A percentile compares a stretch with the other conserved stretches of the same genome.
phyloP scores from a whole-genome alignment of 2,329 filamentous ascomycete species.

The Paracorniculantispora psalliotae region DNA sequence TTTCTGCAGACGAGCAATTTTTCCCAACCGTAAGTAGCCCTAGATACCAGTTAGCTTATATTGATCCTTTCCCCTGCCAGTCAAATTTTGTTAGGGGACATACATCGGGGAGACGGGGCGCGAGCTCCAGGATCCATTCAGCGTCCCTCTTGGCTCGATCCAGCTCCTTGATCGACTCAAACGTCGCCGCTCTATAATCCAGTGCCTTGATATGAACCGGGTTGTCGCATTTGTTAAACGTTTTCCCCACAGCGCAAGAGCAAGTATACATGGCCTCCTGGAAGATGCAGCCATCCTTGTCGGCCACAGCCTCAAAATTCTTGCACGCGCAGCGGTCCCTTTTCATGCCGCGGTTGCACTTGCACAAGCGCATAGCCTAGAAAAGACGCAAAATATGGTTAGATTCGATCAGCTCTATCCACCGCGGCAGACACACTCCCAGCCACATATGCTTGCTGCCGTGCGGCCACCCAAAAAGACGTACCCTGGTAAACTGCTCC shows the following conservation, averaged over 20 bases:
- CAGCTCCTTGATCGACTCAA: slow-evolving; percentile 34
- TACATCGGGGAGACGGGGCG: slow-evolving; percentile 36
- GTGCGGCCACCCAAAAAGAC: not conserved
- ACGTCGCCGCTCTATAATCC: slow-evolving; percentile 37
- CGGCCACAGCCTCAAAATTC: slow-evolving; percentile 31
- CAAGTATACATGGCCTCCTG: slow-evolving; percentile 38
- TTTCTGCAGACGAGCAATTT: slow-evolving; percentile 33
- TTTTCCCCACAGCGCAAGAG: slow-evolving; percentile 30
- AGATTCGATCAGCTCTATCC: not conserved
- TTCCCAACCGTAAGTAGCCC: slow-evolving; percentile 40
- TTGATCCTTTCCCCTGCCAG: too few relatives aligned
- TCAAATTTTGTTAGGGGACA: not conserved
- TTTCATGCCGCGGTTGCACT: slow-evolving; percentile 29
- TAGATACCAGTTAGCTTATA: slow-evolving; percentile 16
- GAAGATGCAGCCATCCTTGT: slow-evolving; percentile 33
- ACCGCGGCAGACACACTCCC: too few relatives aligned
- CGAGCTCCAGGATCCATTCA: slow-evolving; percentile 39
- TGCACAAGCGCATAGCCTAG: slow-evolving; percentile 33
- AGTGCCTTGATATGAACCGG: slow-evolving; percentile 34
- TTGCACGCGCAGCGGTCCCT: slow-evolving; percentile 36
- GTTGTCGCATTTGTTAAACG: slow-evolving; percentile 36
- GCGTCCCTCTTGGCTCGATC: slow-evolving; percentile 35
- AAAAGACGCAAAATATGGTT: not conserved
- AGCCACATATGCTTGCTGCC: not conserved
- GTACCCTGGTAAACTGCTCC: slow-evolving; percentile 33